Base-by-base conservation (phyloP, 371 early-diverging fungal genomes). In the Zancudomyces culisetae region DNA sequence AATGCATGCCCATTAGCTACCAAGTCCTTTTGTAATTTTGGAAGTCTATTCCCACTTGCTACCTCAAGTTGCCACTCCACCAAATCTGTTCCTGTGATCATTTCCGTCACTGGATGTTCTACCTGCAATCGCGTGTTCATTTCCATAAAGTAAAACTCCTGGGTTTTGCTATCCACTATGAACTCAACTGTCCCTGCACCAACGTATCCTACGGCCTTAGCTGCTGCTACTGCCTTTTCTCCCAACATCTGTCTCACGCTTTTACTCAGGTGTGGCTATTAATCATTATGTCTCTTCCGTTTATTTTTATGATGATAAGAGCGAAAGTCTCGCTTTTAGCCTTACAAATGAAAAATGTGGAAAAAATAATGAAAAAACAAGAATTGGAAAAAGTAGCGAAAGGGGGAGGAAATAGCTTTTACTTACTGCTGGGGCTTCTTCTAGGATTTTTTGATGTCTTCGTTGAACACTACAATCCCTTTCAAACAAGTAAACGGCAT, bases 91-190 rank as follows among this genome's bases (percentile, higher is more conserved):
- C 85, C 86, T 41, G 91, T 90, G 43, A 91, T 79, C 49, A 78
- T 67, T 70, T 97, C 98, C 15, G 96, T 93, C 50, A 95, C 87
- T 26, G 94, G 92, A 67, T 95, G 98, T 69, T 97, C 96, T 47
- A 90, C 90, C 60, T 86, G 87, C 50, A 86, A 68, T 41, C 86
- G 81, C 0, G 86, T 85, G 68, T 86, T 86, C 67, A 86, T 70
- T 58, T 86, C 87, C 63, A 86, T 66, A 62, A 86, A 85, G 70
- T 80, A 89, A 45, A 84, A 83, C 52, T 79, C 71, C 50, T 74
- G 75, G 35, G 49, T 49, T 28, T 10, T 15, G 69, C 70, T 43
- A 55, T 77, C 82, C 46, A 81, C 69, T 39, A 90, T 72, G 55
- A 88, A 90, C 61, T 90, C 90, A 20, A 83, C 85, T 2, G 90